Evolutionary conservation across 1,284 basidiomycete genomes (phyloP).

Genomic region (Marasmius oreades): DNA sequence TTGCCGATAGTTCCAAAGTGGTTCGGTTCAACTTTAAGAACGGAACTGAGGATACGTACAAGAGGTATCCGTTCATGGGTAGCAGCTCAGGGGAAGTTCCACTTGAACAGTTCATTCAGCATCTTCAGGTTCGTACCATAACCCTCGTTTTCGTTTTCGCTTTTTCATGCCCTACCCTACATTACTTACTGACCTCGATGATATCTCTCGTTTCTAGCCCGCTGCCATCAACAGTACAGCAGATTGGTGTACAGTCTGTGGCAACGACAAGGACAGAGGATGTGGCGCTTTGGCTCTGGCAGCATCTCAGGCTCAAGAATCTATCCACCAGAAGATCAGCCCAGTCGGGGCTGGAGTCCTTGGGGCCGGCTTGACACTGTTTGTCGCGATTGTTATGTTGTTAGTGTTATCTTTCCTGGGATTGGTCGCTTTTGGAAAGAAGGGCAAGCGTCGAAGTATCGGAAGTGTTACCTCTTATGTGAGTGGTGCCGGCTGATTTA

Average conservation of each 20-base stretch:
- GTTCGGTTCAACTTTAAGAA: slow-evolving; percentile 81
- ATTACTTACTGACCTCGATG: too few species aligned
- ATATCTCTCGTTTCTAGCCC: too few species aligned
- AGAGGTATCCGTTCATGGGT: slow-evolving; percentile 61
- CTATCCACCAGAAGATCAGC: slow-evolving; percentile 38
- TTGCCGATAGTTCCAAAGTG: slow-evolving; percentile 44
- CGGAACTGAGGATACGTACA: slow-evolving; percentile 55
- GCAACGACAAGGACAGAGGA: slow-evolving; percentile 52
- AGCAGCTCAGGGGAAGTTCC: slow-evolving; percentile 53
- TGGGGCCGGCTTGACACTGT: slow-evolving; percentile 57
- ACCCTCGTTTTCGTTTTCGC: too few species aligned
- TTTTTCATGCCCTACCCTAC: too few species aligned
- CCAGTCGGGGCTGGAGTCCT: slow-evolving; percentile 63
- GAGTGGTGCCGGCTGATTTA: too few species aligned
- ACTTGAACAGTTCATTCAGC: slow-evolving; percentile 50
- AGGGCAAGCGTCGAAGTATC: too few species aligned
- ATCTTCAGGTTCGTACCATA: slow-evolving; percentile 41
- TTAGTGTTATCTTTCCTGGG: slow-evolving; percentile 43
- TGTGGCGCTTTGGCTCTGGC: slow-evolving; percentile 46
- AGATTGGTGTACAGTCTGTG: slow-evolving; percentile 58
- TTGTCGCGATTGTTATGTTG: slow-evolving; percentile 37
- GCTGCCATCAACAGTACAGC: slow-evolving; percentile 43
- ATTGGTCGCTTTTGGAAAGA: slow-evolving; percentile 12
- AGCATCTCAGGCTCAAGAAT: slow-evolving; percentile 26
- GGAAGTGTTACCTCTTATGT: too few species aligned